Evolutionary conservation across 2,329 filamentous ascomycete genomes (phyloP).

Genomic region (Pleomassaria siparia): DNA sequence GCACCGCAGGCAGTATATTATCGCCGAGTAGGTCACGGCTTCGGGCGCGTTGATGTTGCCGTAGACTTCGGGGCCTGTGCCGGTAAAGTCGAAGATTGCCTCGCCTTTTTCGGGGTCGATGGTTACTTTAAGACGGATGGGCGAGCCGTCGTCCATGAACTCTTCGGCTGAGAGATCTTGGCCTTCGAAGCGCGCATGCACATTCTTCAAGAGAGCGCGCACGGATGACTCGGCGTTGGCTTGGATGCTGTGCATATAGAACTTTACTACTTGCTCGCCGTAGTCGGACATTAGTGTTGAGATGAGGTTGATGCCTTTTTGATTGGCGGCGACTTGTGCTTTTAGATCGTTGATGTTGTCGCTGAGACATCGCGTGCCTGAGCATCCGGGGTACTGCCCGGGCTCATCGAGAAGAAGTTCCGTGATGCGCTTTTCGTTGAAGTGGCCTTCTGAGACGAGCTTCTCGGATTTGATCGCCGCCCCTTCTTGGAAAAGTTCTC

Average conservation of each 20-base stretch:
- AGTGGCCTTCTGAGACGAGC: conserved; percentile 73
- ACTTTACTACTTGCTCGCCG: conserved; percentile 73
- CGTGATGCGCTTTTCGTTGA: conserved; percentile 75
- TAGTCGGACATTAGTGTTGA: conserved; percentile 75
- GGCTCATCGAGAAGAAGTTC: conserved; percentile 73
- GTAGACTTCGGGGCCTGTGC: conserved; percentile 78
- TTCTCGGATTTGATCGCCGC: conserved; percentile 61
- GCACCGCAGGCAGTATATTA: conserved; percentile 82
- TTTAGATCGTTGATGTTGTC: conserved; percentile 88
- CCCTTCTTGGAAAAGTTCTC: conserved; percentile 60
- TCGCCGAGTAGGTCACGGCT: conserved; percentile 79
- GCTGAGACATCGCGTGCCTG: conserved; percentile 73
- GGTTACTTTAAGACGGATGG: conserved; percentile 72
- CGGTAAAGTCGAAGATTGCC: conserved; percentile 75
- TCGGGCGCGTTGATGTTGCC: conserved; percentile 80
- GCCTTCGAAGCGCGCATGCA: conserved; percentile 69
- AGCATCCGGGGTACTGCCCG: conserved; percentile 72
- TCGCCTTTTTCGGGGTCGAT: conserved; percentile 75
- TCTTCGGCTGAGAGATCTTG: conserved; percentile 73
- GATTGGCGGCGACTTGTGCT: conserved; percentile 83
- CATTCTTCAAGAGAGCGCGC: conserved; percentile 69
- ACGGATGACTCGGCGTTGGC: conserved; percentile 78
- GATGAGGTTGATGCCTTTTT: conserved; percentile 81
- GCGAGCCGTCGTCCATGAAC: conserved; percentile 85
- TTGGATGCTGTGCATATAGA: conserved; percentile 83